Evolutionary conservation across 306 rosid species (phyloP).

Genomic region (Betula pendula): DNA sequence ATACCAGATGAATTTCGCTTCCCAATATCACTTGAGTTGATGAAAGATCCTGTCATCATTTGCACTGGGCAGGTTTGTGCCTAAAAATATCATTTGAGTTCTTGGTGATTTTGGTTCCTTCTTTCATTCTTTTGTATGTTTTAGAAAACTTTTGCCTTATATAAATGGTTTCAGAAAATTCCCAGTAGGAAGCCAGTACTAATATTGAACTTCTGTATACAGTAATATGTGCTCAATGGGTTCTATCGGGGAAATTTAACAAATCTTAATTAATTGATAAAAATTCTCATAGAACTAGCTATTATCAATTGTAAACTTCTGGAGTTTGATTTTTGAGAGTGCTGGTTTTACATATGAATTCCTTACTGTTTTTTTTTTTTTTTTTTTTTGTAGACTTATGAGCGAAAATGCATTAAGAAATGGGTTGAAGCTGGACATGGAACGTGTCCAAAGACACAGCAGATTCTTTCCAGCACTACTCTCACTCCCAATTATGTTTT

Average conservation of each 20-base stretch:
- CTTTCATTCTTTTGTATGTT: neutral
- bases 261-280: neutral
- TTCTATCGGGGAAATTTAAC: neutral
- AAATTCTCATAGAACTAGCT: neutral
- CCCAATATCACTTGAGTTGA: conserved; percentile 87
- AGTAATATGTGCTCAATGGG: neutral
- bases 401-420: conserved; percentile 78
- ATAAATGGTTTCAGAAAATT: neutral
- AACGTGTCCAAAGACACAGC: conserved; percentile 86
- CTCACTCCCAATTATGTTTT: conserved; percentile 81
- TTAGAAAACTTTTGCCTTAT: neutral
- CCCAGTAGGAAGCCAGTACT: neutral
- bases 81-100: neutral
- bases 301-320: neutral
- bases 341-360: neutral
- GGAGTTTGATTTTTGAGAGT: neutral
- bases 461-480: conserved; percentile 53
- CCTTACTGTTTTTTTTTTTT: conserved; percentile 3
- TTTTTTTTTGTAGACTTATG: conserved; percentile 66
- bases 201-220: neutral
- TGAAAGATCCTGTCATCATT: conserved; percentile 91
- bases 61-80: conserved; percentile 84
- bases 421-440: conserved; percentile 86
- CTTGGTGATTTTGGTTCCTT: neutral
- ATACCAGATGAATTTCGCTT: conserved; percentile 88